Base-by-base conservation (phyloP, 192 early-diverging fungal genomes). In the Mortierella antarctica region DNA sequence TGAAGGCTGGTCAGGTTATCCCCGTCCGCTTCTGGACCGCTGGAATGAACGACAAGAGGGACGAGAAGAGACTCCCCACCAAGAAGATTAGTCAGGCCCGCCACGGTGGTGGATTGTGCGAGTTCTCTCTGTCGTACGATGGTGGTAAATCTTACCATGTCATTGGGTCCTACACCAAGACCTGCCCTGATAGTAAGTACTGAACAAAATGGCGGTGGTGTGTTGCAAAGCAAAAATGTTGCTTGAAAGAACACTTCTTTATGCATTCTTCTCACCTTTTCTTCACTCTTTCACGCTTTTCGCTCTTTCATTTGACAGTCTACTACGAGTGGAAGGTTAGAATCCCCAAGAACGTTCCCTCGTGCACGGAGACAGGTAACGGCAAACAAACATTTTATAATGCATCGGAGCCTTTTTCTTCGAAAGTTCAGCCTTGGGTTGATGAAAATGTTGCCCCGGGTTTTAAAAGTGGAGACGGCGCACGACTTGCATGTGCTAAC, bases 81-180 rank as follows among this genome's bases (percentile, higher is more conserved):
- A 66, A 71, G 20, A 61, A 78, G 46, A 74, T 83, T 8, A 81
- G 83, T 60, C 80, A 87, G 20, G 88, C 88, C 6, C 82, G 86
- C 8, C 91, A 91, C 73, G 85, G 82, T 41, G 91, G 91, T 57
- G 92, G 92, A 15, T 85, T 91, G 74, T 92, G 90, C 71, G 88
- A 92, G 81, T 92, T 93, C 73, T 76, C 91, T 2, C 70, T 93
- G 12, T 89, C 88, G 7, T 89, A 87, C 41, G 90, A 93, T 64
- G 89, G 86, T 53, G 89, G 89, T 53, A 81, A 86, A 31, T 86
- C 86, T 17, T 93, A 70, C 63, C 70, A 77, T 41, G 67, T 74
- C 52, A 79, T 83, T 62, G 82, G 60, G 4, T 55, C 82, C 57
- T 83, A 79, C 57, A 62, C 71, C 55, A 79, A 79, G 70, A 83